Evolutionary conservation across 805 yeast species (phyloP), one percentile per base, ranked within the genome.

Genomic region (Spathaspora boniae): DNA sequence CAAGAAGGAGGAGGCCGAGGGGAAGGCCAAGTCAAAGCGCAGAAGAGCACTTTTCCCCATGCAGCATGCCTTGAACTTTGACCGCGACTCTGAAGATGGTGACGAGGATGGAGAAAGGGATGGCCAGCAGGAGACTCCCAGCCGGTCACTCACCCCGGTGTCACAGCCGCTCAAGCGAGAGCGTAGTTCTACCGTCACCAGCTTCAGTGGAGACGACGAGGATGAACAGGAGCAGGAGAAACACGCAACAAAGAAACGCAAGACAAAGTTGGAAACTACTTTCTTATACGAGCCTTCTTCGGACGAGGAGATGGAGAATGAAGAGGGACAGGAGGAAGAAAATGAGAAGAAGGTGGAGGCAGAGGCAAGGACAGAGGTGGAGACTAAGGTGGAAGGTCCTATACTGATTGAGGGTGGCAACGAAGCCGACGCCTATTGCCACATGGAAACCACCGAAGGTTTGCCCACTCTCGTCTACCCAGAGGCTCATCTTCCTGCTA

Each of bases 401-500:
- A n/a, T n/a, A n/a, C n/a, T n/a, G 6, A 46, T 42, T n/a, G 52
- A 37, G 9, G 46, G 33, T 20, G 68, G 65, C 33, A 54, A 50
- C 37, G 38, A 46, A 21, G 36, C 59, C 22, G 68, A 57, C 9
- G 53, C 46, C 9, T 55, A 47, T 17, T 82, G 73, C 47, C 22
- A 29, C n/a, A n/a, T n/a, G n/a, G 63, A 65, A 37, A 86, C 94
- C 1, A 60, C 74, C 0, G 61, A 71, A 2, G 70, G 53, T 1
- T 37, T 43, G 4, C 87, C 91, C 1, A 42, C 53, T 9, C 71
- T 87, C 0, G 87, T 82, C 2, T 78, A 65, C 38, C 71, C 59
- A 25, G 69, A 70, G 9, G 59, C 58, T 25, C 51, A 57, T 3
- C 41, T 43, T 9, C 44, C 44, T 4, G 53, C 48, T 22, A 36